Evolutionary conservation across 2,329 filamentous ascomycete species (phyloP).

Genomic region (Claviceps sp.): DNA sequence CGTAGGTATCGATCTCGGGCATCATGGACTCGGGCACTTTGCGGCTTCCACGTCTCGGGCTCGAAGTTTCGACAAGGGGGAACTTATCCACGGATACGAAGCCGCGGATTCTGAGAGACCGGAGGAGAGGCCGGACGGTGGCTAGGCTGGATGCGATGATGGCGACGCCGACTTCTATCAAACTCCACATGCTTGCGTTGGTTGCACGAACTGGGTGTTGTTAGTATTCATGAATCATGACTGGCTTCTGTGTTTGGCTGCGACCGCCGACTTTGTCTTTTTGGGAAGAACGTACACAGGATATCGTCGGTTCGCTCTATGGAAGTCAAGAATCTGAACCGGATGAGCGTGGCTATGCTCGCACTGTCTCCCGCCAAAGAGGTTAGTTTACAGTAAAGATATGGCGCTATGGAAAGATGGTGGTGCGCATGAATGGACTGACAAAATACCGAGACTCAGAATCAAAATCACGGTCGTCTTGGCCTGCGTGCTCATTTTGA

Average conservation of each 20-base stretch:
- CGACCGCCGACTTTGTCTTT: too few relatives aligned
- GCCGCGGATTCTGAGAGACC: slow-evolving; percentile 31
- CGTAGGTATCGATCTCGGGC: slow-evolving; percentile 16
- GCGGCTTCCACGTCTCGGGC: slow-evolving; percentile 13
- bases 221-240: slow-evolving; percentile 7
- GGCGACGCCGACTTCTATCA: slow-evolving; percentile 42
- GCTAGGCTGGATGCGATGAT: slow-evolving; percentile 40
- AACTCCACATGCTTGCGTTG: slow-evolving; percentile 41
- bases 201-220: slow-evolving; percentile 29
- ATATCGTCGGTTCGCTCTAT: slow-evolving; percentile 32
- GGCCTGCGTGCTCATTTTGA: slow-evolving; percentile 38
- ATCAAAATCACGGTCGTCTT: slow-evolving; percentile 38
- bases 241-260: not conserved
- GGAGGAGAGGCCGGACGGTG: slow-evolving; percentile 40
- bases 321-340: slow-evolving; percentile 33
- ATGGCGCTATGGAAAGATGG: too few relatives aligned
- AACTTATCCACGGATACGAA: slow-evolving; percentile 29
- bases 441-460: slow-evolving; percentile 35
- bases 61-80: slow-evolving; percentile 17
- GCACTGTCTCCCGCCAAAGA: slow-evolving; percentile 22
- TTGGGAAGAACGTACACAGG: slow-evolving; percentile 26
- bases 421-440: slow-evolving; percentile 9
- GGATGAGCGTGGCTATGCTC: slow-evolving; percentile 39
- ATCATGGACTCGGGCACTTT: slow-evolving; percentile 12
- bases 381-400: not conserved